Base-by-base conservation (phyloP, 2,329 filamentous ascomycete genomes). In the Xylariaceae sp. region DNA sequence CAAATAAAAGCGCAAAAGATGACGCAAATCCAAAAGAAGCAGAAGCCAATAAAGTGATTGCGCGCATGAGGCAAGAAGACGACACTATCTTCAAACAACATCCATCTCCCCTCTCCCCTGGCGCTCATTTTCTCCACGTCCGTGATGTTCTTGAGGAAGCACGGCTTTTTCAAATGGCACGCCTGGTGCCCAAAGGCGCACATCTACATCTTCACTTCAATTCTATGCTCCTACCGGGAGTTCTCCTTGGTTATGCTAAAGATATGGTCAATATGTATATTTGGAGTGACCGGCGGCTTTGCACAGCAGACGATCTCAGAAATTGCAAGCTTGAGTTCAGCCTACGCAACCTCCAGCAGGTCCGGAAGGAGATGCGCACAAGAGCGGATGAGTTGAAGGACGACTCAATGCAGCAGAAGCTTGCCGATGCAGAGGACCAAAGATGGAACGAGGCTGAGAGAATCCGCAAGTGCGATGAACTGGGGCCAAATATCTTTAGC, bases 121-220 rank as follows among this genome's bases (percentile, higher is more conserved):
- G 80, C 23, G 83, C 86, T 64, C 85, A 87, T 68, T 88, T 85
- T 67, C 73, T 87, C 21, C 78, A 79, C 48, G 86, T 86, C 64
- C 70, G 77, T 40, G 71, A 79, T 50, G 71, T 84, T 36, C 84
- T 88, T 63, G 72, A 80, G 33, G 49, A 78, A 43, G 90, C 88
- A 7, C 72, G 75, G 39, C 67, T 92, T 12, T 84, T 86, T 64
- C 64, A 76, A 24, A 79, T 88, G 23, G 82, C 86, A 5, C 75
- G 75, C 28, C 68, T 71, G 54, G 82, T 90, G 77, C 89, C 89
- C 37, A 92, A 92, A 71, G 89, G 88, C 2, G 82, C 82, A 0
- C 87, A 92, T 68, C 76, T 92, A 21, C 89, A 92, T 71, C 82
- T 91, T 21, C 89, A 92, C 71, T 92, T 90, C 78, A 92, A 92